Evolutionary conservation across 495 filamentous ascomycete species (phyloP).

Genomic region (Podospora fimiseda): DNA sequence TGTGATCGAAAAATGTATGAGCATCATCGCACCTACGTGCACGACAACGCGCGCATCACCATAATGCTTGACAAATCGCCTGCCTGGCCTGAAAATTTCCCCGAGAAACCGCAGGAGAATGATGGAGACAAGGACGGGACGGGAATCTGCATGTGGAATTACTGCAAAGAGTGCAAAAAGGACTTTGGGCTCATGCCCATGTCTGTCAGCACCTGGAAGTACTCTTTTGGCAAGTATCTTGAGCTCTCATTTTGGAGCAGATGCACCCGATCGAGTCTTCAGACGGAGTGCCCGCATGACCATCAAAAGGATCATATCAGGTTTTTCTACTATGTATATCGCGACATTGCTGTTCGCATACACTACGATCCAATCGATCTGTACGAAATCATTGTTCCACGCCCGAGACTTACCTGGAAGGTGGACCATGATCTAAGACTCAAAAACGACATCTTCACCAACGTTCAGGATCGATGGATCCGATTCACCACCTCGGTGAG

Average conservation of each 20-base stretch:
- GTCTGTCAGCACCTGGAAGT: conserved; percentile 96
- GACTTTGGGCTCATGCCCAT: conserved; percentile 88
- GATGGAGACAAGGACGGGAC: conserved; percentile 28
- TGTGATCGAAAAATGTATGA: conserved; percentile 87
- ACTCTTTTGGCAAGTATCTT: conserved; percentile 96
- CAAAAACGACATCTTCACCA: conserved; percentile 83
- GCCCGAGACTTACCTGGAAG: conserved; percentile 89
- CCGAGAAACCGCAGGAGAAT: conserved; percentile 34
- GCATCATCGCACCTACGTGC: conserved; percentile 95
- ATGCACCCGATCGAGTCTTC: conserved; percentile 68
- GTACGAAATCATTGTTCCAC: conserved; percentile 91
- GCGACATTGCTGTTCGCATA: conserved; percentile 69
- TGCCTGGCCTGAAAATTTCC: conserved; percentile 39
- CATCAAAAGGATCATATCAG: conserved; percentile 85
- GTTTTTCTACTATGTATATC: conserved; percentile 77
- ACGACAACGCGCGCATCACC: conserved; percentile 89
- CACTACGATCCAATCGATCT: conserved; percentile 89
- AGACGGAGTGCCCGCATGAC: conserved; percentile 80
- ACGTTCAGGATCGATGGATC: conserved; percentile 70
- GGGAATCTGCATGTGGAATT: conserved; percentile 95
- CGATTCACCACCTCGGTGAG: conserved; percentile 84
- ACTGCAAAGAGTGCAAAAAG: conserved; percentile 81
- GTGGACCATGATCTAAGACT: conserved; percentile 85
- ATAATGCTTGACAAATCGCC: conserved; percentile 72
- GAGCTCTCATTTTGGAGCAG: conserved; percentile 95